Percentiles rank a stretch among this genome's conserved stretches.
These are phyloP conservation scores for Agarophyton chilense DNA, from an alignment of 23 red algal species.

Conservation along the genomic window DNA sequence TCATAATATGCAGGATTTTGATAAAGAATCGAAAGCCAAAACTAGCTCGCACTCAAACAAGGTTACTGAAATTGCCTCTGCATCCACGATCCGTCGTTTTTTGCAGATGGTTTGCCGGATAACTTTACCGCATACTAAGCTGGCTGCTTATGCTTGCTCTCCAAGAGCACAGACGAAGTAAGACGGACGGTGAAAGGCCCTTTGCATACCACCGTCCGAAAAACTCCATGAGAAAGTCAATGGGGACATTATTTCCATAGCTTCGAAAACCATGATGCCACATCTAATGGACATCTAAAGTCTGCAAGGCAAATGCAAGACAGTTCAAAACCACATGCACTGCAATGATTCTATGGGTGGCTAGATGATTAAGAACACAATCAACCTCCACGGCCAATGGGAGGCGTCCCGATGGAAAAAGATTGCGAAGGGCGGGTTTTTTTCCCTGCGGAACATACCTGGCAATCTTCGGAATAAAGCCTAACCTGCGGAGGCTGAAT, in stretches of 20 bases:
- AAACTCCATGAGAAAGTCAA: slow-evolving; percentile 66
- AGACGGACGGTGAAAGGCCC: slow-evolving; percentile 39
- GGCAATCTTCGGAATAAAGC: not conserved
- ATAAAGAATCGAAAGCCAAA: too few species aligned
- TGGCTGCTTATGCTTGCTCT: too few species aligned
- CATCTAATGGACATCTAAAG: slow-evolving; percentile 34
- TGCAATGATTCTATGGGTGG: slow-evolving; percentile 52
- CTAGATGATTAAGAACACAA: slow-evolving; percentile 58
- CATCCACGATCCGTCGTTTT: too few species aligned
- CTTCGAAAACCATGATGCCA: slow-evolving; percentile 26
- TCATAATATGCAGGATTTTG: too few species aligned
- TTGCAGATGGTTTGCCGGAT: too few species aligned
- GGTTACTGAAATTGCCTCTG: too few species aligned
- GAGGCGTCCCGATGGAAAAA: slow-evolving; percentile 25
- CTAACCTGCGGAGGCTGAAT: not conserved
- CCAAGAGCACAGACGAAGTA: too few species aligned
- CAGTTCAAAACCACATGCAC: slow-evolving; percentile 42
- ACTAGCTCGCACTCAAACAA: too few species aligned
- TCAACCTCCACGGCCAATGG: slow-evolving; percentile 55
- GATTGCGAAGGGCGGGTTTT: not conserved
- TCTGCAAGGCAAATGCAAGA: slow-evolving; percentile 67
- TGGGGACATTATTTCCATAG: slow-evolving; percentile 54
- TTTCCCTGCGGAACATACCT: slow-evolving; percentile 15
- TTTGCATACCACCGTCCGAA: slow-evolving; percentile 65
- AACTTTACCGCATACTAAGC: too few species aligned